Percentiles rank a stretch among this genome's conserved stretches.
These are phyloP conservation scores for Rhizophora mangle DNA, from an alignment of 345 rosid species.

Conservation along the genomic window DNA sequence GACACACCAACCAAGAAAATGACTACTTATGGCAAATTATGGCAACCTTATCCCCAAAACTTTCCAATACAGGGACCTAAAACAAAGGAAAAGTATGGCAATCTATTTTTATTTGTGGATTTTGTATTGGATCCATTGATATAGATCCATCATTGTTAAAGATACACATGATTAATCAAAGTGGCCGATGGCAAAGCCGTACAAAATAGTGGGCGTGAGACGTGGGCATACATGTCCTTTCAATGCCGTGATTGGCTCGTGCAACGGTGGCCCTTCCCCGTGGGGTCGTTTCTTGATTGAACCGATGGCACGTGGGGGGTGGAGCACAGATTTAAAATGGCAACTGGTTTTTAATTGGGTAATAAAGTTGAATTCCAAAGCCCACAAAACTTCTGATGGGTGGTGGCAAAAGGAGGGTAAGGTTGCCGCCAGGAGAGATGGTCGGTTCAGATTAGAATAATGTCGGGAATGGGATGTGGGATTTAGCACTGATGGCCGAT, in stretches of 20 bases:
- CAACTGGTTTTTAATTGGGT: neutral
- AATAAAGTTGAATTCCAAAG: neutral
- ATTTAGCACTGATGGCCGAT: neutral
- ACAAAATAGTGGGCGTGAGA: conserved; percentile 3
- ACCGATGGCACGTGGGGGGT: conserved; percentile 28
- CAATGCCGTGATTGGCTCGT: conserved; percentile 36
- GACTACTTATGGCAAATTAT: too few relatives aligned
- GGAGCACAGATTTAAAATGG: conserved; percentile 6
- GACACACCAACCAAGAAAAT: too few relatives aligned
- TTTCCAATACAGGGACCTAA: conserved; percentile 9
- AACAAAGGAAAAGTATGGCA: conserved; percentile 11
- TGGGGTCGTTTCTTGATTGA: conserved; percentile 5
- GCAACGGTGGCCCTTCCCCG: neutral
- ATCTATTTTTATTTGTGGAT: neutral
- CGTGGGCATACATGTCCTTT: conserved; percentile 5
- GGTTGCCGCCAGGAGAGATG: too few relatives aligned
- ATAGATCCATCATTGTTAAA: conserved; percentile 23
- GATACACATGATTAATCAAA: conserved; percentile 6
- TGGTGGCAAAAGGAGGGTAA: conserved; percentile 10
- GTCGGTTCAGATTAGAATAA: too few relatives aligned
- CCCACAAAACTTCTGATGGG: neutral
- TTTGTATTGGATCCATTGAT: neutral
- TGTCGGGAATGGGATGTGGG: conserved; percentile 26
- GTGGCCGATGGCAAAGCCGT: neutral
- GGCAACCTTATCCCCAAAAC: too few relatives aligned